These are phyloP conservation scores for Aspergillus bridgeri DNA, from an alignment of 495 filamentous ascomycete species.

Conservation along the genomic window DNA sequence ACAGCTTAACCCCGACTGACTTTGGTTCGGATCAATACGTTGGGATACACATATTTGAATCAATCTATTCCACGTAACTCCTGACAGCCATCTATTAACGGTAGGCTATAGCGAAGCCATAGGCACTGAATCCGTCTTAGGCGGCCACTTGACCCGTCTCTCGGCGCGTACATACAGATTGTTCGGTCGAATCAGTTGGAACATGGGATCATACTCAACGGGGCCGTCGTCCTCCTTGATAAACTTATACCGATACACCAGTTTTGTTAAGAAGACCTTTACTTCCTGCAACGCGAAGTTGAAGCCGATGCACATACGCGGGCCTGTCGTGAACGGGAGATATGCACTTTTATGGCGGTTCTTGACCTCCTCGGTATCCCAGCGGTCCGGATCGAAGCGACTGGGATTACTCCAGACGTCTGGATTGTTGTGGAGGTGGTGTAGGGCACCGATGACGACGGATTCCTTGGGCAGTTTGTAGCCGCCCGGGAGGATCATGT, in stretches of 20 bases:
- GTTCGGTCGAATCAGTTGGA: slow-evolving; percentile 51
- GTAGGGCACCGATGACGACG: slow-evolving; percentile 46
- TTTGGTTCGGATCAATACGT: too few relatives aligned
- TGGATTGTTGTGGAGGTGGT: slow-evolving; percentile 52
- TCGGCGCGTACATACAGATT: slow-evolving; percentile 52
- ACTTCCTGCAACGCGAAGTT: slow-evolving; percentile 56
- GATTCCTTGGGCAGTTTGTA: slow-evolving; percentile 46
- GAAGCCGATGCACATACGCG: slow-evolving; percentile 54
- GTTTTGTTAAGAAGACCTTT: slow-evolving; percentile 48
- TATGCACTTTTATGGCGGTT: slow-evolving; percentile 43
- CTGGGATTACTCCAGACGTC: slow-evolving; percentile 49
- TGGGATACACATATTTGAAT: too few relatives aligned
- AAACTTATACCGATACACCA: slow-evolving; percentile 54
- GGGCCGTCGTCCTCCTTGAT: slow-evolving; percentile 34
- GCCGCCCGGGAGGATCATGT: slow-evolving; percentile 53
- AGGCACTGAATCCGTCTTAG: slow-evolving; percentile 5
- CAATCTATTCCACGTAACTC: background rate
- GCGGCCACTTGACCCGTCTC: slow-evolving; percentile 45
- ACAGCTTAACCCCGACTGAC: too few relatives aligned
- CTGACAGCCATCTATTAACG: background rate
- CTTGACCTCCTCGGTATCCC: slow-evolving; percentile 50
- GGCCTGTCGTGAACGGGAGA: slow-evolving; percentile 50
- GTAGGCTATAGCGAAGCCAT: background rate
- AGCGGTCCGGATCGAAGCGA: slow-evolving; percentile 53
- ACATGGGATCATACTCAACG: slow-evolving; percentile 56